These are phyloP conservation scores for Spatholobus suberectus DNA, from an alignment of 306 rosid species.

Conservation along the genomic window DNA sequence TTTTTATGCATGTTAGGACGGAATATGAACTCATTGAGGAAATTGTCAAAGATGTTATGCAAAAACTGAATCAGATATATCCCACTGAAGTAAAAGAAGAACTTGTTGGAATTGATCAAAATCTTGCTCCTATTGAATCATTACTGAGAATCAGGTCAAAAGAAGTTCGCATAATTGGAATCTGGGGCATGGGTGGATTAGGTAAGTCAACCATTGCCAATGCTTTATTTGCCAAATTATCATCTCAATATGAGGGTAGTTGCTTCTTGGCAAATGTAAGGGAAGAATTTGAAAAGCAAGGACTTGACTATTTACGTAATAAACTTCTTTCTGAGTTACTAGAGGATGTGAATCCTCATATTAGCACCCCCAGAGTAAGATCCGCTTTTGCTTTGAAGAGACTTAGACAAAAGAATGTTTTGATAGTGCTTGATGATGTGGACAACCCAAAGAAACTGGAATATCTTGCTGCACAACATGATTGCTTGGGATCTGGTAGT, in stretches of 20 bases:
- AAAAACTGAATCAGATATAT: constrained; percentile 14
- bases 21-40: constrained; percentile 30
- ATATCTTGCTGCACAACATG: constrained; percentile 5
- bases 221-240: constrained; percentile 7
- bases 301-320: not conserved
- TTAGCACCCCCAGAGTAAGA: not conserved
- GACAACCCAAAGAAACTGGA: not conserved
- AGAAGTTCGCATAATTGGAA: constrained; percentile 37
- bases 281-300: constrained; percentile 6
- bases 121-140: constrained; percentile 23
- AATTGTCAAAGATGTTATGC: constrained; percentile 32
- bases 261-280: constrained; percentile 33
- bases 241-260: constrained; percentile 31
- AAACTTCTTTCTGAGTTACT: constrained; percentile 29
- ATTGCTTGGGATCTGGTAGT: constrained; percentile 31
- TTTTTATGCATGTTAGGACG: constrained; percentile 25
- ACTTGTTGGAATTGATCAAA: constrained; percentile 35
- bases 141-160: constrained; percentile 10
- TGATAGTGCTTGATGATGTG: constrained; percentile 38
- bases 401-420: constrained; percentile 22
- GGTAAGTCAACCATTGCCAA: constrained; percentile 38
- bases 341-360: constrained; percentile 2
- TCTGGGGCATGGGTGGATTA: constrained; percentile 39
- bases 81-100: constrained; percentile 7
- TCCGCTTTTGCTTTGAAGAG: constrained; percentile 23